Base-by-base conservation (phyloP, 495 filamentous ascomycete species). In the Penicillium antarcticum region DNA sequence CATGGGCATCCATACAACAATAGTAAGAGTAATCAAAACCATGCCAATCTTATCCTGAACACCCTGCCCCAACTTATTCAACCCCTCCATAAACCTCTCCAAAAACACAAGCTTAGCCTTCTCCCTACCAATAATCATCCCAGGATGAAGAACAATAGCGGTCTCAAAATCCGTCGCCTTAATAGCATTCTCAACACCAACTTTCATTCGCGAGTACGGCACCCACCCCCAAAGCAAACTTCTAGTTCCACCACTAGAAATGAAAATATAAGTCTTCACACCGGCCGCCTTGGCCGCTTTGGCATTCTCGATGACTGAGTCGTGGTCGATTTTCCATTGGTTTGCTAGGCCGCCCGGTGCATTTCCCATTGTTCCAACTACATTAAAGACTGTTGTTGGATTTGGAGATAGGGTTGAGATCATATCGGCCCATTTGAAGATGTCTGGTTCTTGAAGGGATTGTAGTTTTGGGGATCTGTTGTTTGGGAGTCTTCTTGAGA, bases 401-500 rank as follows among this genome's bases (percentile, higher is more conserved):
- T 55, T 49, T 3, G 75, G 73, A 26, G 62, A 69, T 14, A 71
- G 64, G 5, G 62, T 48, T 16, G 69, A 45, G 35, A 72, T 60
- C 52, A 61, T 62, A 19, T 19, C 47, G 16, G 50, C 51, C 69
- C 68, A 72, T 69, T 69, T 69, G 14, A 66, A 58, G 21, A 45
- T 64, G 40, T 72, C 69, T 37, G 24, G 19, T 52, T 65, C 64
- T 21, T 66, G 13, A 23, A 66, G 17, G 14, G 58, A 56, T 51
- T 77, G 59, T 37, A 86, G 74, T 45, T 81, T 81, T 13, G 78
- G 48, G 13, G 58, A 77, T 65, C 50, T 66, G 42, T 48, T 66
- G 26, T 44, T 77, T 68, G 61, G 78, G 62, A 23, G 71, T 52
- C 81, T 77, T 17, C 84, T 75, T 14, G 80, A 82, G 62, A 87